Evolutionary conservation across 202 grass and related monocot species (phyloP).

Genomic region (Carex arenaria): DNA sequence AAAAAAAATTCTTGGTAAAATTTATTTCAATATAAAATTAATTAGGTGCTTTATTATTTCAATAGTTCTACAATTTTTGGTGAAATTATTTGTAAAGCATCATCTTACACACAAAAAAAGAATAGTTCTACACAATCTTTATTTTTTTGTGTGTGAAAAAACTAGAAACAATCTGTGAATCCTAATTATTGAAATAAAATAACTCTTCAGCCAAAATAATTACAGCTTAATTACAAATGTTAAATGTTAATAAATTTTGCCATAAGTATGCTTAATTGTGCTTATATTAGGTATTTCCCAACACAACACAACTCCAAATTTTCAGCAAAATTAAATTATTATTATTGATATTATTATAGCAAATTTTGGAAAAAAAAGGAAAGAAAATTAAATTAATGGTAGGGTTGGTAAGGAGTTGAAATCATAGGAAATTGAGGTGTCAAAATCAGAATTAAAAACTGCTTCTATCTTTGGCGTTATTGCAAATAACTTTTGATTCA

Average conservation of each 20-base stretch:
- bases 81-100: too few species aligned
- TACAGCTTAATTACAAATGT: too few species aligned
- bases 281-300: too few species aligned
- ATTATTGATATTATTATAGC: too few species aligned
- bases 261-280: too few species aligned
- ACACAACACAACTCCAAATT: too few species aligned
- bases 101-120: too few species aligned
- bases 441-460: slow-evolving; percentile 18
- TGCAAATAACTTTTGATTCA: background rate
- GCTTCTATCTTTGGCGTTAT: background rate
- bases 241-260: too few species aligned
- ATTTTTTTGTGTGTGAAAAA: too few species aligned
- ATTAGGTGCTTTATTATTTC: background rate
- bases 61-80: background rate
- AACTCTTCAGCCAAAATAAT: too few species aligned
- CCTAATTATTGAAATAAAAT: background rate
- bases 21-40: background rate
- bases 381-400: background rate
- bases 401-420: slow-evolving; percentile 7
- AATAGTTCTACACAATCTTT: too few species aligned
- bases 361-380: background rate
- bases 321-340: too few species aligned
- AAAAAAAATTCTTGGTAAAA: background rate
- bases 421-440: slow-evolving; percentile 22
- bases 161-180: background rate